Evolutionary conservation across 306 rosid genomes (phyloP), one percentile per base, ranked within the genome.

Genomic region (Quercus dentata): DNA sequence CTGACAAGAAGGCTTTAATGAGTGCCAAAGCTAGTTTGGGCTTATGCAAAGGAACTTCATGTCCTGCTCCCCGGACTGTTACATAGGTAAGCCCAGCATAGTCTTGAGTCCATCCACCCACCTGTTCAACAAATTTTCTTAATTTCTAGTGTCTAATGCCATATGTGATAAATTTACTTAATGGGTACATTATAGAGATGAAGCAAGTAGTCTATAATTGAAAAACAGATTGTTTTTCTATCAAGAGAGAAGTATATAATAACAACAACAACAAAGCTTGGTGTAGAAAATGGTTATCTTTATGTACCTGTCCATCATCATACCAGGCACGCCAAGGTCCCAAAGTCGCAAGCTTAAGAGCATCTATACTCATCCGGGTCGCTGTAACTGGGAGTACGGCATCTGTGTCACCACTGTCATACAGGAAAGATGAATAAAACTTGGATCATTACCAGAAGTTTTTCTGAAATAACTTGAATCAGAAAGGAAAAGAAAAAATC

Each of bases 71-170:
- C 70, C 99, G 85, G 74, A 92, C 92, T 0, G 85, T 74, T 56
- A 92, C 97, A 77, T 91, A 91, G 17, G 90, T 94, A 51, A 94
- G 86, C 55, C 99, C 99, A 31, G 44, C 88, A 76, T 94, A 94
- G 83, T 91, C 99, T 80, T 94, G 94, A 3, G 85, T 92, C 97
- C 99, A 94, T 75, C 99, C 97, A 82, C 97, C 99, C 58, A 94
- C 99, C 99, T 94, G 88, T 76, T 74, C 46, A 31, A 61, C 6
- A 54, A 74, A 20, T 19, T 64, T 74, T 25, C 28, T 71, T 33
- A 41, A 28, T 41, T 51, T 6, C 65, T 25, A 54, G 13, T 5
- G 72, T 1, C 13, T 23, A 23, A 6, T 61, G 67, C 67, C 2
- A 19, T 56, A 30, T 18, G 79, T 13, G 27, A 13, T 13, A 27